Conservation (phyloP, 2,329 filamentous ascomycete genomes). For the Mycosphaerelloides madeirae region DNA sequence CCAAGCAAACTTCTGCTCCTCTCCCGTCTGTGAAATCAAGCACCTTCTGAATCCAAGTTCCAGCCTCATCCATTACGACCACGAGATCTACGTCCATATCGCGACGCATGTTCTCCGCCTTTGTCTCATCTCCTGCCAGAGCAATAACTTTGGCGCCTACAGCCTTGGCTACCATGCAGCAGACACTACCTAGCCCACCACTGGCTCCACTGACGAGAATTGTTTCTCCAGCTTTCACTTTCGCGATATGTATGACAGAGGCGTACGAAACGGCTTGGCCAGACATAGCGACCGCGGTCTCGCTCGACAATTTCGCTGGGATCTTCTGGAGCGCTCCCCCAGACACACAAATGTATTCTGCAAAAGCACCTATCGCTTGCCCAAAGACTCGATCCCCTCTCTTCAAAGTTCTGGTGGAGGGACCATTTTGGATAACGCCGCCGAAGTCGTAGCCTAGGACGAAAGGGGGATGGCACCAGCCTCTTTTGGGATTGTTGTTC, state of each 20-base stretch:
- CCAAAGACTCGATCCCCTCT: conserved; percentile 54
- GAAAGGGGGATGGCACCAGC: conserved; percentile 55
- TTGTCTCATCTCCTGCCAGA: conserved; percentile 46
- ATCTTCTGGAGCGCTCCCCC: conserved; percentile 40
- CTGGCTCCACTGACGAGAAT: conserved; percentile 54
- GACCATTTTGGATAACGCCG: conserved; percentile 46
- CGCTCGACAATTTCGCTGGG: conserved; percentile 44
- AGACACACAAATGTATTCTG: conserved; percentile 47
- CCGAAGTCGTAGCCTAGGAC: conserved; percentile 58
- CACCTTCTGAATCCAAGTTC: conserved; percentile 51
- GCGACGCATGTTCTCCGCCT: conserved; percentile 34
- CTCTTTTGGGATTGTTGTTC: conserved; percentile 41
- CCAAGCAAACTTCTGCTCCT: conserved; percentile 56
- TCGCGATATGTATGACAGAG: conserved; percentile 41
- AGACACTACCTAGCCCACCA: conserved; percentile 53
- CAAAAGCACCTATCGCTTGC: conserved; percentile 48
- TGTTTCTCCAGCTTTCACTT: conserved; percentile 44
- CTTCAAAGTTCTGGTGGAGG: conserved; percentile 32
- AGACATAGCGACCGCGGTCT: conserved; percentile 51
- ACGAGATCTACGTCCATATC: conserved; percentile 29
- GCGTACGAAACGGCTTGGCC: conserved; percentile 54
- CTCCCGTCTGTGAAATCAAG: conserved; percentile 43
- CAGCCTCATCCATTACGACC: conserved; percentile 37
- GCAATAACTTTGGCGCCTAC: conserved; percentile 52
- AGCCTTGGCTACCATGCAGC: conserved; percentile 52